Percentiles rank a stretch among this genome's conserved stretches.
Evolutionary conservation across 768 basidiomycete genomes (phyloP).

Genomic region (Kwoniella mangroviensis): DNA sequence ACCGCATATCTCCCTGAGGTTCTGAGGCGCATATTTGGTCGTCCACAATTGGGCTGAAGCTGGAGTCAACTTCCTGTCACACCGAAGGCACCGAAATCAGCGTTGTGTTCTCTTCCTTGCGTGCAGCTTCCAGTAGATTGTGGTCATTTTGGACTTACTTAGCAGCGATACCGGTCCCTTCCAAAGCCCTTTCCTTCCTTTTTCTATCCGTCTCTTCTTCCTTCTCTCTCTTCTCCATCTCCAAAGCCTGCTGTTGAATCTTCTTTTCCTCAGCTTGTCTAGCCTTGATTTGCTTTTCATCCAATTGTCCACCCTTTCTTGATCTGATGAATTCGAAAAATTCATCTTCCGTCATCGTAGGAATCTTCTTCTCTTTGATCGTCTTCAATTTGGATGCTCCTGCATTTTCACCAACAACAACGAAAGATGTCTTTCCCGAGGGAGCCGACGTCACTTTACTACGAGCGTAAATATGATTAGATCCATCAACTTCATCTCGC

Average conservation of each 20-base stretch:
- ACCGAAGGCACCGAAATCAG: neutral
- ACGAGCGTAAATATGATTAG: too few relatives aligned
- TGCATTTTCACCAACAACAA: conserved; percentile 84
- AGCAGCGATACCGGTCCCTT: conserved; percentile 44
- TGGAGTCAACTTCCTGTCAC: conserved; percentile 54
- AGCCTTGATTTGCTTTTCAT: conserved; percentile 78
- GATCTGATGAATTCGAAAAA: conserved; percentile 82
- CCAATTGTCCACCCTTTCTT: conserved; percentile 66
- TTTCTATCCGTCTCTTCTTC: conserved; percentile 59
- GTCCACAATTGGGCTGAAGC: conserved; percentile 79
- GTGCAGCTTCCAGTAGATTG: too few relatives aligned
- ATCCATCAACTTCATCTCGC: too few relatives aligned
- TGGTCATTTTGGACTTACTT: conserved; percentile 44
- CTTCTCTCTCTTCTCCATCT: conserved; percentile 67
- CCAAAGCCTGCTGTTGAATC: conserved; percentile 62
- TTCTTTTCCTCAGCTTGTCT: conserved; percentile 71
- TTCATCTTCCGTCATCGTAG: conserved; percentile 80
- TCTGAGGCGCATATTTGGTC: conserved; percentile 86
- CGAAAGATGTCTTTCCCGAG: conserved; percentile 85
- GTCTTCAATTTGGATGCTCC: conserved; percentile 85
- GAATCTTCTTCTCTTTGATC: conserved; percentile 78
- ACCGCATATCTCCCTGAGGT: conserved; percentile 87
- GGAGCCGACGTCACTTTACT: conserved; percentile 87
- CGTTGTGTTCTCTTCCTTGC: too few relatives aligned
- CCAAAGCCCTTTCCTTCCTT: conserved; percentile 50